Evolutionary conservation across 768 basidiomycete genomes (phyloP), one percentile per base, ranked within the genome.

Genomic region (Pulveroboletus sp.): DNA sequence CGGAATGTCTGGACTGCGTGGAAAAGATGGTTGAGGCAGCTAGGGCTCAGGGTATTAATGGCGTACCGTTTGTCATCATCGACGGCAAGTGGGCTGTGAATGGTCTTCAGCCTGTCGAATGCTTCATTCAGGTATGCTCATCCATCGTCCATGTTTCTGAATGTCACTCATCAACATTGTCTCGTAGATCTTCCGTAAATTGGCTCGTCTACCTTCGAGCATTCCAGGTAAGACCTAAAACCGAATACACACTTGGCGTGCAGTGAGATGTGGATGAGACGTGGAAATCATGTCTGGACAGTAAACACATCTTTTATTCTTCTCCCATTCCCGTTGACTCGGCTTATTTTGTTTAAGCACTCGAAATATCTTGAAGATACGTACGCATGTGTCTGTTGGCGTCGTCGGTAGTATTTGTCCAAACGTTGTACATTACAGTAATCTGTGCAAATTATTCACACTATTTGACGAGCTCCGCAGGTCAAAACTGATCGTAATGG

Each of bases 31-130:
- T 74, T 9, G 55, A 56, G 16, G 65, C 68, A 20, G 74, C 75
- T 12, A 69, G 65, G 47, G 51, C 59, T n/a, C 61, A 68, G 3
- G 75, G 76, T 23, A 72, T 80, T 47, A 68, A 60, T 11, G 78
- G 79, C 25, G 77, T 79, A 0, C 79, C 79, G 14, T 79, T 76
- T 57, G 68, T 75, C 44, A 73, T 79, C 23, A 69, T 77, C 45
- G 67, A 76, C 32, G 64, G 67, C 25, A 72, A 71, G 46, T 77
- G 71, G 68, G 76, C 72, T 4, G 58, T 77, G 44, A 71, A 68
- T 14, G 75, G 75, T 35, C 68, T 72, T 24, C 76, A 77, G 45
- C 60, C 67, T 2, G 55, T 64, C 25, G 75, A 75, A 20, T 69
- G 64, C 23, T 77, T 71, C 52, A 53, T 65, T 19, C 64, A 67